Evolutionary conservation across 2,329 filamentous ascomycete genomes (phyloP).

Genomic region (Chalara sp.): DNA sequence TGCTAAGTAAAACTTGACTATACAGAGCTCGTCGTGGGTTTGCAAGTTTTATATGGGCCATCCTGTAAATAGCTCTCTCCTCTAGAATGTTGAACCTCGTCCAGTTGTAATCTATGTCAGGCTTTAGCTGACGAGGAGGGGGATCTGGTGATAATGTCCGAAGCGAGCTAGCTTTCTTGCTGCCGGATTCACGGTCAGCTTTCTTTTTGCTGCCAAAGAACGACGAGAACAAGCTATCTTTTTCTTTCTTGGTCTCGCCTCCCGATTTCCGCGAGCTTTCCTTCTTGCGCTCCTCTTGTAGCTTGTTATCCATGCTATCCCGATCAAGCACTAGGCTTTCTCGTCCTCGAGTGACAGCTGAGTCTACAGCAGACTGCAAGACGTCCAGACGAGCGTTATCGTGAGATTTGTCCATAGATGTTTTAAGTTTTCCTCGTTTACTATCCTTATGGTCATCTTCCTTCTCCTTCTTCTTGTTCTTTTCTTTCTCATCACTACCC

Average conservation of each 20-base stretch:
- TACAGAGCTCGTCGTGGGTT: conserved; percentile 88
- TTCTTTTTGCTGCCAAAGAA: conserved; percentile 92
- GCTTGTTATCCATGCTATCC: conserved; percentile 61
- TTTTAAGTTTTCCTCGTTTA: conserved; percentile 62
- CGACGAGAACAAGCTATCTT: conserved; percentile 87
- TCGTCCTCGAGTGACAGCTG: conserved; percentile 52
- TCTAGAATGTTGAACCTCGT: conserved; percentile 91
- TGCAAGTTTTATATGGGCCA: conserved; percentile 98
- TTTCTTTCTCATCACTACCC: conserved; percentile 67
- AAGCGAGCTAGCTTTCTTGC: conserved; percentile 66
- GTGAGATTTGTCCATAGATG: conserved; percentile 49
- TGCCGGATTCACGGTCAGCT: conserved; percentile 63
- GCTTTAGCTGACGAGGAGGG: conserved; percentile 63
- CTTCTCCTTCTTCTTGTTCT: conserved; percentile 55
- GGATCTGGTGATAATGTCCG: conserved; percentile 77
- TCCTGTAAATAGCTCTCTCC: conserved; percentile 93
- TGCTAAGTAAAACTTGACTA: conserved; percentile 92
- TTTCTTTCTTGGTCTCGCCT: conserved; percentile 77
- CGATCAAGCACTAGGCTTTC: conserved; percentile 83
- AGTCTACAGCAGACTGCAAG: conserved; percentile 81
- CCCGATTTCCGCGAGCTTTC: conserved; percentile 66
- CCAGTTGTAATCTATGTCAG: conserved; percentile 95
- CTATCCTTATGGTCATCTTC: conserved; percentile 49
- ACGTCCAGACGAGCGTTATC: conserved; percentile 82
- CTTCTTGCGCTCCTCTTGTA: conserved; percentile 79